Conservation (phyloP, 345 rosid species). For the Eucalyptus pauciflora region DNA sequence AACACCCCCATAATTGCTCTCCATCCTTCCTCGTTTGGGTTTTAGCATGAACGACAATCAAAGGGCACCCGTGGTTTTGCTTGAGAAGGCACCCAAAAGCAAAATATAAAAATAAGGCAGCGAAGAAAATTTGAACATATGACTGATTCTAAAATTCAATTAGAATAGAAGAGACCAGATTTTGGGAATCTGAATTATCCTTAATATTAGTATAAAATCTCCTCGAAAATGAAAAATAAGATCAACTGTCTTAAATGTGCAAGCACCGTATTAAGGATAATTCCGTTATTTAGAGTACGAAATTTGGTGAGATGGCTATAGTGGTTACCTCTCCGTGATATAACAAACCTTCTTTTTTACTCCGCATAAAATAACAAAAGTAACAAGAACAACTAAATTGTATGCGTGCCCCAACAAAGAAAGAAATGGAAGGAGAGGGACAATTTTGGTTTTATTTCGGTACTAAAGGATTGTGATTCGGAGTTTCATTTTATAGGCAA, state of each 20-base stretch:
- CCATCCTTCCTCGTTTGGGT: not conserved
- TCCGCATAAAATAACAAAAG: not conserved
- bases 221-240: not conserved
- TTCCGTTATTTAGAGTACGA: accelerated
- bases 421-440: not conserved
- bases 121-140: not conserved
- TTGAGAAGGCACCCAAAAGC: not conserved
- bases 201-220: not conserved
- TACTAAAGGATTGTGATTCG: not conserved
- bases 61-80: not conserved
- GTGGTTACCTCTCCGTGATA: not conserved
- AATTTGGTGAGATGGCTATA: too few species aligned
- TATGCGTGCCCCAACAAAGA: not conserved
- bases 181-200: not conserved
- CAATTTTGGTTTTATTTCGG: not conserved
- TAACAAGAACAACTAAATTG: not conserved
- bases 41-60: not conserved
- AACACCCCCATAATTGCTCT: not conserved
- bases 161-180: not conserved
- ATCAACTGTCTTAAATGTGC: accelerated
- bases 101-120: not conserved
- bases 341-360: too few species aligned
- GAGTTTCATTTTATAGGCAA: not conserved
- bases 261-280: not conserved
- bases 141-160: not conserved